Evolutionary conservation across 192 early-diverging fungal genomes (phyloP).

Genomic region (Podila clonocystis): DNA sequence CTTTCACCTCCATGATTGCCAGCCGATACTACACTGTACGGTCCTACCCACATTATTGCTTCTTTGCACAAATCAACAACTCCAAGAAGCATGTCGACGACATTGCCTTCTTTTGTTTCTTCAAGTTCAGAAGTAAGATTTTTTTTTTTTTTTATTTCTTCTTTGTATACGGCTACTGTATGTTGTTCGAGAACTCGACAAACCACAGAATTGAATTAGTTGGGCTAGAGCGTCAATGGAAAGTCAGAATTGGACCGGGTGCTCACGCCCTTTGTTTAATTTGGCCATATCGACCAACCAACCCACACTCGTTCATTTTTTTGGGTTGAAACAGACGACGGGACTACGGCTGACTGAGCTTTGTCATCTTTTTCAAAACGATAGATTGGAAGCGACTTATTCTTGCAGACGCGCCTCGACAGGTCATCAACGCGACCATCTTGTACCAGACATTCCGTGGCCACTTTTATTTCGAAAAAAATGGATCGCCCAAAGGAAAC

Average conservation of each 20-base stretch:
- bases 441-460: constrained; percentile 53
- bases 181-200: too few species aligned
- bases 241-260: too few species aligned
- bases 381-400: constrained; percentile 84
- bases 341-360: not conserved
- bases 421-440: constrained; percentile 70
- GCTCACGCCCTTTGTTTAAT: too few species aligned
- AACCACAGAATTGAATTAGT: too few species aligned
- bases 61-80: constrained; percentile 78
- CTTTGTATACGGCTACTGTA: not conserved
- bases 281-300: too few species aligned
- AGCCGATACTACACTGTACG: constrained; percentile 79
- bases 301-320: too few species aligned
- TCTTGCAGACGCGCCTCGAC: constrained; percentile 85
- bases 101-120: constrained; percentile 88
- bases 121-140: constrained; percentile 77
- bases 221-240: too few species aligned
- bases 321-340: not conserved
- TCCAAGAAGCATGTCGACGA: constrained; percentile 71
- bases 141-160: not conserved
- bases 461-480: not conserved
- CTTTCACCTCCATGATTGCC: constrained; percentile 79
- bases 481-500: too few species aligned
- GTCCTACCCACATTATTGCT: constrained; percentile 84
- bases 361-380: not conserved